phyloP scores from a whole-genome alignment of 1,284 basidiomycete species.

The Hortiboletus rubellus region DNA sequence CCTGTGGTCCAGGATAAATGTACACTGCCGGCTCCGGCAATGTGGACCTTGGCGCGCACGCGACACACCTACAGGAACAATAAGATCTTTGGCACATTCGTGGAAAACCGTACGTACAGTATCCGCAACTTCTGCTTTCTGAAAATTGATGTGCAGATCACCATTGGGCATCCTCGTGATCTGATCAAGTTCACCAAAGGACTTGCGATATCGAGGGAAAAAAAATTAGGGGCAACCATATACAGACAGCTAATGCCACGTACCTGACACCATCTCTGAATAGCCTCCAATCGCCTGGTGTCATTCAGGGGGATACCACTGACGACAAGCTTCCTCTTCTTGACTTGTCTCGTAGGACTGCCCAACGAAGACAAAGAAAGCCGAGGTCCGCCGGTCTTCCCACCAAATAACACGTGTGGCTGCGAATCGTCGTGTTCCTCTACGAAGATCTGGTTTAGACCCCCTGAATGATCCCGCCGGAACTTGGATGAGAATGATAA shows the following conservation, averaged over 20 bases:
- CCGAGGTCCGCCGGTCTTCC: constrained; percentile 39
- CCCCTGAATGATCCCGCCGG: constrained; percentile 13
- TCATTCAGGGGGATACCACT: constrained; percentile 55
- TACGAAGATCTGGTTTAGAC: constrained; percentile 34
- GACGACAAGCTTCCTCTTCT: constrained; percentile 56
- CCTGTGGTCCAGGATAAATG: constrained; percentile 72
- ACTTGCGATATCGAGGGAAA: constrained; percentile 39
- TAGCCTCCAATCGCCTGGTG: constrained; percentile 50
- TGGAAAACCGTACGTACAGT: constrained; percentile 48
- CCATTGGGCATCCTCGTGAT: constrained; percentile 71
- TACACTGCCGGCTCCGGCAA: constrained; percentile 72
- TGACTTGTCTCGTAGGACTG: constrained; percentile 42
- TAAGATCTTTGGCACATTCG: background rate
- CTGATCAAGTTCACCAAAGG: constrained; percentile 69
- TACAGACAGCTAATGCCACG: constrained; percentile 14
- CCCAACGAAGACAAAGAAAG: constrained; percentile 48
- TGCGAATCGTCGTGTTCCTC: constrained; percentile 35
- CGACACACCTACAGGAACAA: constrained; percentile 60
- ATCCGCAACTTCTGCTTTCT: constrained; percentile 71
- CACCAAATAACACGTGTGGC: constrained; percentile 35
- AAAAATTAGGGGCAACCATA: constrained; percentile 4
- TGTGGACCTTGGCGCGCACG: constrained; percentile 67
- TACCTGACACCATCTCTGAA: constrained; percentile 74
- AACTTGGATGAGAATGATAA: constrained; percentile 28
- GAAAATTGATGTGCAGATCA: constrained; percentile 71